Base-by-base conservation (phyloP, 2,329 filamentous ascomycete genomes). In the Sclerotinia subarctica region DNA sequence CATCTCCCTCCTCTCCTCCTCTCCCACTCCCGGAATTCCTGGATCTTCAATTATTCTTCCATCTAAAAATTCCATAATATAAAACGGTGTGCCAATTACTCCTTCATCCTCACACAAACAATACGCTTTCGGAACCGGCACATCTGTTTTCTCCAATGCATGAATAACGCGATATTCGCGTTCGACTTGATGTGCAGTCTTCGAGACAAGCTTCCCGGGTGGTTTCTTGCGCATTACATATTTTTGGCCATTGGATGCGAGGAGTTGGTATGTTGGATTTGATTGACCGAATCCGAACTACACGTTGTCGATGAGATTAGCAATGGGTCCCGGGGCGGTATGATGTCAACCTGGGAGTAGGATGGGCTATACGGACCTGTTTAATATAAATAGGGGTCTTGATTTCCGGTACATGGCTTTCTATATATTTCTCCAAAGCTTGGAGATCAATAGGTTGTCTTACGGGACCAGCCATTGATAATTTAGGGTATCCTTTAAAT, bases 151-250 rank as follows among this genome's bases (percentile, higher is more conserved):
- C 71, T 88, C 87, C 44, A 98, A 85, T 3, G 94, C 94, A 77
- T 92, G 88, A 76, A 98, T 91, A 76, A 98, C 91, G 76, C 90
- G 89, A 81, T 95, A 95, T 80, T 99, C 95, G 75, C 95, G 91
- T 81, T 99, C 95, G 76, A 99, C 94, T 79, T 94, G 91, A 82
- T 99, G 95, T 13, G 95, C 95, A 2, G 94, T 94, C 81, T 93
- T 93, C 74, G 93, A 97, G 62, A 98, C 85, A 51, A 99, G 89
- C 81, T 90, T 88, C 72, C 95, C 95, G n/a, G 95, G 94, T 0
- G 95, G 95, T 82, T 98, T 98, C 86, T 99, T 98, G 78, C 95
- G 92, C 82, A 98, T 86, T 46, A 99, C 95, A 81, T 90, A 97
- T 77, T 89, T 88, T 73, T 82, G 79, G 64, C 88, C 87, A 77